Percentiles rank a stretch among this genome's conserved stretches.
Conservation (phyloP, 345 rosid species). For the Orychophragmus violaceus region DNA sequence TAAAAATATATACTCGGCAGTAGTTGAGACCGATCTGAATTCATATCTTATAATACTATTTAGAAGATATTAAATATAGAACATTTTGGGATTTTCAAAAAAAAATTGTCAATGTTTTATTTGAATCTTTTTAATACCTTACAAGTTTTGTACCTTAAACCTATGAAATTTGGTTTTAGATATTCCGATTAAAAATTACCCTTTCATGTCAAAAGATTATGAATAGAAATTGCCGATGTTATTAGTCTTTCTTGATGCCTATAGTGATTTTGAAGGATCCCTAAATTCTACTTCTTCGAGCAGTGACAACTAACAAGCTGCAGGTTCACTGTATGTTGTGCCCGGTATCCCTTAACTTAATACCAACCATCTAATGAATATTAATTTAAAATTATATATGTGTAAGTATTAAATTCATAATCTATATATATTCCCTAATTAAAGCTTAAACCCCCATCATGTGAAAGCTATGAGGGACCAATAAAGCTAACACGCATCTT, state of each 20-base stretch:
- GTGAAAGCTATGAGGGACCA: slow-evolving; percentile 19
- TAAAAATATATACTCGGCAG: background rate
- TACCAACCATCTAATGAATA: background rate
- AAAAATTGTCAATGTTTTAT: no score
- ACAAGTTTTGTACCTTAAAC: no score
- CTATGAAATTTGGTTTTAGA: no score
- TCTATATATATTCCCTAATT: background rate
- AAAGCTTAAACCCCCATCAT: slow-evolving; percentile 18
- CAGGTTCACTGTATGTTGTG: slow-evolving; percentile 2
- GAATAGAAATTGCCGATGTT: no score
- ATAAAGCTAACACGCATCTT: slow-evolving; percentile 22
- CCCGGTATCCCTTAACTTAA: background rate
- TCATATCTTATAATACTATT: background rate
- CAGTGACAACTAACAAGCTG: slow-evolving; percentile 1
- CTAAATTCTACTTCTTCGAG: background rate
- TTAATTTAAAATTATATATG: background rate
- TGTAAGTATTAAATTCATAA: background rate
- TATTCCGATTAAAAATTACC: no score
- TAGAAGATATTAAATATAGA: background rate
- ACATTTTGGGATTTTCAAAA: no score
- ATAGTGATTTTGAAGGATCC: background rate
- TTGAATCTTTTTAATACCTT: no score
- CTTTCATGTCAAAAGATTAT: no score
- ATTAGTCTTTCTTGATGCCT: background rate
- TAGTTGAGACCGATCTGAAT: background rate